phyloP scores from a whole-genome alignment of 345 rosid species.

The Fremontodendron californicum region DNA sequence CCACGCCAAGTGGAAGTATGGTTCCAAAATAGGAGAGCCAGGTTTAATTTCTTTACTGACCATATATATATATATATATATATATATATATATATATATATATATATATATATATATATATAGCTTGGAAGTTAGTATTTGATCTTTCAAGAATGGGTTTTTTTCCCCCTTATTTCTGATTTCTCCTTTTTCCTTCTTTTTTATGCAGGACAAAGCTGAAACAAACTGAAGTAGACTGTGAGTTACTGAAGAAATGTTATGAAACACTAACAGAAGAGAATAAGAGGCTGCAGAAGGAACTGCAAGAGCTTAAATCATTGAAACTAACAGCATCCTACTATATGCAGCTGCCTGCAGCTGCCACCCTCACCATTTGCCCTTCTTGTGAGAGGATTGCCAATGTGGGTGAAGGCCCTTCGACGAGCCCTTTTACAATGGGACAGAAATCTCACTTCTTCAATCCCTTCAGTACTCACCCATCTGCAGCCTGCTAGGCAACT shows the following conservation, averaged over 20 bases:
- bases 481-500: slow-evolving; percentile 7
- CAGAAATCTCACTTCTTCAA: slow-evolving; percentile 1
- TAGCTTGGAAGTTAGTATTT: background rate
- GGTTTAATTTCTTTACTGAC: slow-evolving; percentile 22
- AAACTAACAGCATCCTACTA: slow-evolving; percentile 15
- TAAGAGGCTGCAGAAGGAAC: slow-evolving; percentile 48
- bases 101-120: background rate
- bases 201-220: slow-evolving; percentile 50
- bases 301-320: slow-evolving; percentile 36
- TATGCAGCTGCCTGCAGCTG: slow-evolving; percentile 26
- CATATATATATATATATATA: background rate
- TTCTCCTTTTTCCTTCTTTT: background rate
- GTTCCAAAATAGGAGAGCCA: slow-evolving; percentile 64
- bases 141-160: background rate
- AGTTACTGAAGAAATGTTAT: slow-evolving; percentile 52
- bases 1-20: slow-evolving; percentile 63
- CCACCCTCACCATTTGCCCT: slow-evolving; percentile 34
- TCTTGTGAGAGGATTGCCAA: slow-evolving; percentile 35
- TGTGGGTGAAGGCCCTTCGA: background rate
- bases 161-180: background rate
- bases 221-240: slow-evolving; percentile 62
- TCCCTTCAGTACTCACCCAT: slow-evolving; percentile 9
- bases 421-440: background rate
- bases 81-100: no score
- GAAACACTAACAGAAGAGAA: slow-evolving; percentile 58